These are phyloP conservation scores for Canna indica DNA, from an alignment of 176 grass and related monocot species.

Conservation along the genomic window DNA sequence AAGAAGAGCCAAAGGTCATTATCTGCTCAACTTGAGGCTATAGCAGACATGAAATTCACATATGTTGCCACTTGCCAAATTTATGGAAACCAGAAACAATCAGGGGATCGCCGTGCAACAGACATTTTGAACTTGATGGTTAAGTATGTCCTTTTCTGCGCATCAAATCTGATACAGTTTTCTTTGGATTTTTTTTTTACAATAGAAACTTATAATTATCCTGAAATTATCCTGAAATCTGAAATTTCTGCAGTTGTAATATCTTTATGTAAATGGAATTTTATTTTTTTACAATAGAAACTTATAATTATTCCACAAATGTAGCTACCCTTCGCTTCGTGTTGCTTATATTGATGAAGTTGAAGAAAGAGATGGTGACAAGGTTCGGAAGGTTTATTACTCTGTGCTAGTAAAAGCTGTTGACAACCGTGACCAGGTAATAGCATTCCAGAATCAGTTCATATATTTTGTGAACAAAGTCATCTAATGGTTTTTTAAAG, in stretches of 20 bases:
- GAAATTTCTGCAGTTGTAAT: not conserved
- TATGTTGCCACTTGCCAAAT: slow-evolving; percentile 90
- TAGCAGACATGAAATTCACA: slow-evolving; percentile 89
- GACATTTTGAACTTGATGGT: slow-evolving; percentile 99
- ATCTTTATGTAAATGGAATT: not conserved
- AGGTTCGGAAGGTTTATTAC: slow-evolving; percentile 88
- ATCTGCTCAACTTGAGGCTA: slow-evolving; percentile 71
- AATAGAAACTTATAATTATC: too few species aligned
- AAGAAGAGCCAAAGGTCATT: slow-evolving; percentile 68
- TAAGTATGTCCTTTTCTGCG: slow-evolving; percentile 50
- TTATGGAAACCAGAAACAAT: slow-evolving; percentile 96
- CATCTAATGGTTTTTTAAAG: too few species aligned
- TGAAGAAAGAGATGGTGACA: slow-evolving; percentile 84
- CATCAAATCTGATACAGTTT: not conserved
- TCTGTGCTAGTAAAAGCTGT: slow-evolving; percentile 91
- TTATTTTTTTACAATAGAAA: not conserved
- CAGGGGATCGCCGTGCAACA: slow-evolving; percentile 85
- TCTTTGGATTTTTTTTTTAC: not conserved
- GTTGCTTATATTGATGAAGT: slow-evolving; percentile 98
- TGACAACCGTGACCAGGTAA: slow-evolving; percentile 93
- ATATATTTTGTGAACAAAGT: slow-evolving; percentile 9
- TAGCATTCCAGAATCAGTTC: slow-evolving; percentile 3
- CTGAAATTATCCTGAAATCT: not conserved
- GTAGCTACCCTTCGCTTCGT: slow-evolving; percentile 74
- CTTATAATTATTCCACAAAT: slow-evolving; percentile 31